Evolutionary conservation across 129 eudicot genomes (phyloP).

Genomic region (Escallonia herrerae): DNA sequence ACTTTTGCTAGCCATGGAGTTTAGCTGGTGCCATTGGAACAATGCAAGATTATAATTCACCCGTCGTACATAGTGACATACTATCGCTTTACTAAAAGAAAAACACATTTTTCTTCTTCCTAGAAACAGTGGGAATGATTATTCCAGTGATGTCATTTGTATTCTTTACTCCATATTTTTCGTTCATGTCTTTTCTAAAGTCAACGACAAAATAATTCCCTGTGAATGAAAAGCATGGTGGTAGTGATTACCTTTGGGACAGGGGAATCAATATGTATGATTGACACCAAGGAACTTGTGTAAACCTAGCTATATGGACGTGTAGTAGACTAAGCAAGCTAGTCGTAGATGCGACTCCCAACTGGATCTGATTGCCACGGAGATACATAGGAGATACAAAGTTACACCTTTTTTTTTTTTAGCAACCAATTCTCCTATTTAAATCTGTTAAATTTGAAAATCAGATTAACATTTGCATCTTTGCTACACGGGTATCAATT

Average conservation of each 20-base stretch:
- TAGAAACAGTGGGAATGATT: neutral
- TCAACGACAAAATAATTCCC: neutral
- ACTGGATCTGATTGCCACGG: too few relatives aligned
- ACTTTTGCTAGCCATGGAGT: too few relatives aligned
- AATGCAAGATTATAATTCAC: too few relatives aligned
- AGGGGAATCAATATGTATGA: neutral
- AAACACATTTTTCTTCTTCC: neutral
- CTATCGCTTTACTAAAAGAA: neutral
- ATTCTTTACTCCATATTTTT: neutral
- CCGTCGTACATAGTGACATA: too few relatives aligned
- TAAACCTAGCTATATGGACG: neutral
- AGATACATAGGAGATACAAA: too few relatives aligned
- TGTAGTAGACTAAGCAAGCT: neutral
- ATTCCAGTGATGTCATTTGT: neutral
- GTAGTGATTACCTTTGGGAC: neutral
- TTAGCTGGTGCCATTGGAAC: too few relatives aligned
- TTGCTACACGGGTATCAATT: too few relatives aligned
- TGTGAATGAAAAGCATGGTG: neutral
- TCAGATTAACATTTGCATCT: too few relatives aligned
- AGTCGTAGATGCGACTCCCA: too few relatives aligned
- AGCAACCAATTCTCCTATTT: too few relatives aligned
- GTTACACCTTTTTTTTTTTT: too few relatives aligned
- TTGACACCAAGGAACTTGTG: neutral
- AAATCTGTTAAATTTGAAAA: too few relatives aligned
- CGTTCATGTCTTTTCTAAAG: neutral